Evolutionary conservation across 768 basidiomycete species (phyloP), one percentile per base, ranked within the genome.

Genomic region (Collybia mongolica): DNA sequence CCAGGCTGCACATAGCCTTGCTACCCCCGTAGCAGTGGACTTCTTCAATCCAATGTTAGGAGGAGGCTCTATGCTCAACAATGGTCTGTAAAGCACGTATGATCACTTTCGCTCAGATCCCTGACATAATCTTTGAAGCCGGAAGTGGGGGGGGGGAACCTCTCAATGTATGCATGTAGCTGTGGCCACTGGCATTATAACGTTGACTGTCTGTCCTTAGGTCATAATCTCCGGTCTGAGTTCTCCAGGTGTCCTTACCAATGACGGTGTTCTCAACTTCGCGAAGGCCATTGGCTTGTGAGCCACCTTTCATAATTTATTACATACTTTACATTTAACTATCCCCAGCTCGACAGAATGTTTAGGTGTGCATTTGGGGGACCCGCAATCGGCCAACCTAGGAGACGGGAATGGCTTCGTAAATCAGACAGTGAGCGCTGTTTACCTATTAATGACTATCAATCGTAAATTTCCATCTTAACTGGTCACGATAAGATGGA

Each of bases 341-440:
- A 29, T 41, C 44, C 29, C 12, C n/a, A 60, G 62, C 43, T 70
- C 74, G 32, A 57, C 57, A n/a, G 86, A 93, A 66, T 92, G 88
- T 58, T 67, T 93, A 6, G 91, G 89, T 0, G 81, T 90, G 44
- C 83, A 85, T 57, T 60, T 79, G 2, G 89, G 90, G 1, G 72
- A 66, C 23, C 74, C 78, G 17, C 92, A 93, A 59, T 70, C 68
- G 3, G 90, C 89, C 0, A 78, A 91, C 59, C 72, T 93, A 1
- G 92, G 92, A 0, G 93, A 95, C 55, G 90, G 91, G 0, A 68
- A 83, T 54, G 90, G 89, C 2, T 73, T 50, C n/a, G 65, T 66
- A 19, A 74, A 73, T 40, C 72, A 82, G 69, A 77, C 62, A 44
- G 89, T 86, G 58, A 37, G 77, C 63, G 15, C 20, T 14, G 22